A percentile compares a stretch with the other conserved stretches of the same genome.
These are phyloP conservation scores for Tuctoria greenei DNA, from an alignment of 176 grass and related monocot genomes.

Conservation along the genomic window DNA sequence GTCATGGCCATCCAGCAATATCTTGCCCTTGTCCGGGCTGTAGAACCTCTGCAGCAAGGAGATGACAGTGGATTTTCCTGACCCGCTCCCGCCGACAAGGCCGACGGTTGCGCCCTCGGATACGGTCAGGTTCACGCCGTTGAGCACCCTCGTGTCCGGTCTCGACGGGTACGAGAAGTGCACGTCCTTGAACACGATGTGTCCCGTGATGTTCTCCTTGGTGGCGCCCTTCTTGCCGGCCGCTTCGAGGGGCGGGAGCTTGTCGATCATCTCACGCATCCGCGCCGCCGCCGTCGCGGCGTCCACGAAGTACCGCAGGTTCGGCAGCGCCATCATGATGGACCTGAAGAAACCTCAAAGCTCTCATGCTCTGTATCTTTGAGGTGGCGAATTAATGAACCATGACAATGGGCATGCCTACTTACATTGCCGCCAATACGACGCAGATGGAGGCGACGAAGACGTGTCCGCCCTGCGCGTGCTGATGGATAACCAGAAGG, in stretches of 20 bases:
- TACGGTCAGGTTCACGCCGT: constrained; percentile 44
- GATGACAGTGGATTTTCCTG: constrained; percentile 57
- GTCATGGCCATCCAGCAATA: constrained; percentile 47
- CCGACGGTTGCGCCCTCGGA: constrained; percentile 40
- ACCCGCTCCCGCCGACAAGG: constrained; percentile 56
- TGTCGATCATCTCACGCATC: constrained; percentile 45
- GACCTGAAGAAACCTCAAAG: no score
- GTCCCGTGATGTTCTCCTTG: constrained; percentile 8
- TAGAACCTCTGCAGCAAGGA: constrained; percentile 69
- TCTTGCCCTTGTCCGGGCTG: constrained; percentile 25
- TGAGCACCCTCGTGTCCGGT: constrained; percentile 42
- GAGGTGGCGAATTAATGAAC: no score
- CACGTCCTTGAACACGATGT: constrained; percentile 49
- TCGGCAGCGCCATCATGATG: constrained; percentile 38
- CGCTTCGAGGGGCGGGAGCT: not conserved
- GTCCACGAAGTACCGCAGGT: constrained; percentile 48
- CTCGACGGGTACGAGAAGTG: constrained; percentile 58
- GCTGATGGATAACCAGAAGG: constrained; percentile 47
- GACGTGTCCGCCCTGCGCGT: constrained; percentile 52
- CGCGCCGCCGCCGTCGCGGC: constrained; percentile 25
- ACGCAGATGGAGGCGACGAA: constrained; percentile 58
- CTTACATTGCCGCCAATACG: constrained; percentile 58
- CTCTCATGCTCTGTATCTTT: no score
- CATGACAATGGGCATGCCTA: no score
- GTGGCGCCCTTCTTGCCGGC: constrained; percentile 38